phyloP scores from a whole-genome alignment of 2,329 filamentous ascomycete species.

The Penicillium sp. region DNA sequence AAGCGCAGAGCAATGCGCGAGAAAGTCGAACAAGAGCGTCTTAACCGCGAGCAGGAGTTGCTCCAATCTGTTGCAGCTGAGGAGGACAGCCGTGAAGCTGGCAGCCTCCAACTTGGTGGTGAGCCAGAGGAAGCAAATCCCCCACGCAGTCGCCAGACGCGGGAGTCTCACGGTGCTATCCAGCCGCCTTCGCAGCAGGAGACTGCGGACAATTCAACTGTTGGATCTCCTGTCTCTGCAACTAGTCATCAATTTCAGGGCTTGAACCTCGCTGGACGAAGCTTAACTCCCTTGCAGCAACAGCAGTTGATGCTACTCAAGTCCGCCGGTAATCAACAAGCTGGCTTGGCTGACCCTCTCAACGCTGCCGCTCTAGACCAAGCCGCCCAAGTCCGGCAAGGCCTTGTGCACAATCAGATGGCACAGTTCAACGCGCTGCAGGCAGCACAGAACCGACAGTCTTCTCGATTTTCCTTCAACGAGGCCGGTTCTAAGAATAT shows the following conservation, averaged over 20 bases:
- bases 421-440: conserved; percentile 55
- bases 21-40: conserved; percentile 61
- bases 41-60: conserved; percentile 54
- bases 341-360: conserved; percentile 51
- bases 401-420: conserved; percentile 46
- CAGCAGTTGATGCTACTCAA: conserved; percentile 67
- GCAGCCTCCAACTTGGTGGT: conserved; percentile 84
- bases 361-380: conserved; percentile 39
- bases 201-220: conserved; percentile 42
- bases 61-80: conserved; percentile 51
- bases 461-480: conserved; percentile 85
- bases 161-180: conserved; percentile 63
- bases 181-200: conserved; percentile 74
- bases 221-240: conserved; percentile 43
- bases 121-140: conserved; percentile 80
- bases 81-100: conserved; percentile 77
- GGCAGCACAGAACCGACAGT: conserved; percentile 70
- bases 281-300: conserved; percentile 77
- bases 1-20: conserved; percentile 76
- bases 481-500: conserved; percentile 56
- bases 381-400: conserved; percentile 44
- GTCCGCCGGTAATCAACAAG: conserved; percentile 57
- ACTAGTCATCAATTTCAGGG: conserved; percentile 48
- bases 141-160: conserved; percentile 45
- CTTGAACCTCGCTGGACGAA: conserved; percentile 64